Conservation (phyloP, 306 rosid genomes). For the Canavalia ensiformis region DNA sequence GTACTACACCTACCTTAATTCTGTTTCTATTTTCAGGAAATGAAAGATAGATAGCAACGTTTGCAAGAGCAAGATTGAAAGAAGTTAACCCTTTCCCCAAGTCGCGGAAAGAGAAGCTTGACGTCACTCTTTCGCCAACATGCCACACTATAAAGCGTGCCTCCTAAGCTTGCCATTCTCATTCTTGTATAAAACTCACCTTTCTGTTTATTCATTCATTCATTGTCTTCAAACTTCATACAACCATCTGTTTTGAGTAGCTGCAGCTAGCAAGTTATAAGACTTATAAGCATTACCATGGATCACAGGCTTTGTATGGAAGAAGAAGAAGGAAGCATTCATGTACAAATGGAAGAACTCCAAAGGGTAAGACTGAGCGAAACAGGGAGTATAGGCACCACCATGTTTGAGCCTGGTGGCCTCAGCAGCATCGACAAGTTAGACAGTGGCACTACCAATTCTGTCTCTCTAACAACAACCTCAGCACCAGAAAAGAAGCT, state of each 20-base stretch:
- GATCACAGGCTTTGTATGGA: conserved; percentile 49
- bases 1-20: not conserved
- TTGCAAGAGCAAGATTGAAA: not conserved
- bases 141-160: conserved; percentile 54
- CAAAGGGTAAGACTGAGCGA: conserved; percentile 48
- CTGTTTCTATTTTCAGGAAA: not conserved
- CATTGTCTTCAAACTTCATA: conserved; percentile 26
- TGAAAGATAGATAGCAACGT: conserved; percentile 7
- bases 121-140: conserved; percentile 57
- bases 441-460: conserved; percentile 54
- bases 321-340: conserved; percentile 58
- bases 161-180: conserved; percentile 52
- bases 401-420: conserved; percentile 68
- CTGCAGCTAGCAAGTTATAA: not conserved
- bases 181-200: conserved; percentile 39
- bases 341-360: conserved; percentile 54
- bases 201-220: not conserved
- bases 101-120: conserved; percentile 47
- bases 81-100: conserved; percentile 39
- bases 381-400: conserved; percentile 54
- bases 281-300: conserved; percentile 44
- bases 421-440: conserved; percentile 48
- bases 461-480: conserved; percentile 38
- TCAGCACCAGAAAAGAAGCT: conserved; percentile 79
- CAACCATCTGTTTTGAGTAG: not conserved